These are phyloP conservation scores for Cenchrus americanus DNA, from an alignment of 176 grass and related monocot species.

Conservation along the genomic window DNA sequence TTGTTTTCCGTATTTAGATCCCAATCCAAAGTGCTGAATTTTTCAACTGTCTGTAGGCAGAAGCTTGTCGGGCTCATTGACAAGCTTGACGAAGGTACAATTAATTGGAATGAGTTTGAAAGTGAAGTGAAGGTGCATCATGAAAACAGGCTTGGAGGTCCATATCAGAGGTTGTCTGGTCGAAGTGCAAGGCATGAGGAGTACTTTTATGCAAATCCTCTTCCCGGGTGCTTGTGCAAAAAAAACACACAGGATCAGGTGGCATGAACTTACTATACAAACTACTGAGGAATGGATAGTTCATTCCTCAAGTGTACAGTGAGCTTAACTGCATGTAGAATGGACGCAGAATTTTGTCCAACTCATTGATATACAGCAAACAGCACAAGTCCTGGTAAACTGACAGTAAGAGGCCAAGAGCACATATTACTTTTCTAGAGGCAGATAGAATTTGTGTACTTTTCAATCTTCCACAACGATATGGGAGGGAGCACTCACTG, in stretches of 20 bases:
- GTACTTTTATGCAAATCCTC: slow-evolving; percentile 97
- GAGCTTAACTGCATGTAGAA: slow-evolving; percentile 23
- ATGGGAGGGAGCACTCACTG: background rate
- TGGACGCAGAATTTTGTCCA: slow-evolving; percentile 11
- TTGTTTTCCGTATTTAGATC: slow-evolving; percentile 40
- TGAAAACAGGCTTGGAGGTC: slow-evolving; percentile 72
- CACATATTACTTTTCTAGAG: slow-evolving; percentile 40
- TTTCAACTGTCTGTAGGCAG: slow-evolving; percentile 52
- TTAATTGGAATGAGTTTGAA: slow-evolving; percentile 71
- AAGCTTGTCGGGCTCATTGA: slow-evolving; percentile 83
- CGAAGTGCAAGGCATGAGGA: slow-evolving; percentile 73
- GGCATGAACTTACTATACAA: slow-evolving; percentile 28
- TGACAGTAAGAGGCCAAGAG: slow-evolving; percentile 15
- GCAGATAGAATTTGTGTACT: slow-evolving; percentile 19
- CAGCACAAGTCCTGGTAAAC: slow-evolving; percentile 26
- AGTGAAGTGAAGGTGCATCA: slow-evolving; percentile 70
- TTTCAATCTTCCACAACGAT: slow-evolving; percentile 12
- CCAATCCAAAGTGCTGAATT: slow-evolving; percentile 32
- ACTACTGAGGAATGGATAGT: slow-evolving; percentile 8
- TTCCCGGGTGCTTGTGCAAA: slow-evolving; percentile 90
- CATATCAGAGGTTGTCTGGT: slow-evolving; percentile 70
- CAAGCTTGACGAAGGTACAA: slow-evolving; percentile 63
- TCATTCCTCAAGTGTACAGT: slow-evolving; percentile 38
- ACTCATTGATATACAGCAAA: slow-evolving; percentile 11
- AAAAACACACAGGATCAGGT: slow-evolving; percentile 49